These are phyloP conservation scores for Intubia oerlemansii DNA, from an alignment of 2,329 filamentous ascomycete species.

Conservation along the genomic window DNA sequence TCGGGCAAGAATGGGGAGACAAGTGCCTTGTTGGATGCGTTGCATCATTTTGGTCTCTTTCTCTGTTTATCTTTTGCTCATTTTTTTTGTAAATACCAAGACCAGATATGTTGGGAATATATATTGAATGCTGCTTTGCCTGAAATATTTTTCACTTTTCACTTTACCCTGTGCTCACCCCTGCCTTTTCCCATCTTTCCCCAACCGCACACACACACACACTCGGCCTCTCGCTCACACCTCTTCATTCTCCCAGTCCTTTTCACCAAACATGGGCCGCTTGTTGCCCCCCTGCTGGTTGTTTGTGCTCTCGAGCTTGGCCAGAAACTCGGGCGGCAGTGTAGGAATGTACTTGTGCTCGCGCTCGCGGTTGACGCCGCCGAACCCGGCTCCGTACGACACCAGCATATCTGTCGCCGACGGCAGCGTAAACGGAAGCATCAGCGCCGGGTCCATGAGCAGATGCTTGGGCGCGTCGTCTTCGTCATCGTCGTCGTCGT, in stretches of 20 bases:
- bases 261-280: conserved; percentile 36
- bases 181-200: background rate
- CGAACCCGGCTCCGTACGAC: conserved; percentile 84
- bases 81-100: too few species aligned
- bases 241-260: conserved; percentile 48
- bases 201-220: too few species aligned
- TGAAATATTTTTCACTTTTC: background rate
- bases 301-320: conserved; percentile 51
- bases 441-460: conserved; percentile 71
- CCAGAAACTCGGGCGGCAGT: conserved; percentile 80
- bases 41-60: background rate
- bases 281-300: conserved; percentile 16
- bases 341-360: conserved; percentile 93
- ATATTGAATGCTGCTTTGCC: too few species aligned
- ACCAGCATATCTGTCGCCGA: conserved; percentile 96
- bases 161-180: background rate
- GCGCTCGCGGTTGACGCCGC: conserved; percentile 74
- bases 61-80: background rate
- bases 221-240: too few species aligned
- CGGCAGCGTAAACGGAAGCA: conserved; percentile 86
- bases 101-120: background rate
- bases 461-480: conserved; percentile 54
- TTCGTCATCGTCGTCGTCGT: conserved; percentile 30
- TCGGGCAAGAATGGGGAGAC: background rate
- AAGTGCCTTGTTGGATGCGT: background rate